These are phyloP conservation scores for Cichorium intybus DNA, from an alignment of 140 eudicot genomes.

Conservation along the genomic window DNA sequence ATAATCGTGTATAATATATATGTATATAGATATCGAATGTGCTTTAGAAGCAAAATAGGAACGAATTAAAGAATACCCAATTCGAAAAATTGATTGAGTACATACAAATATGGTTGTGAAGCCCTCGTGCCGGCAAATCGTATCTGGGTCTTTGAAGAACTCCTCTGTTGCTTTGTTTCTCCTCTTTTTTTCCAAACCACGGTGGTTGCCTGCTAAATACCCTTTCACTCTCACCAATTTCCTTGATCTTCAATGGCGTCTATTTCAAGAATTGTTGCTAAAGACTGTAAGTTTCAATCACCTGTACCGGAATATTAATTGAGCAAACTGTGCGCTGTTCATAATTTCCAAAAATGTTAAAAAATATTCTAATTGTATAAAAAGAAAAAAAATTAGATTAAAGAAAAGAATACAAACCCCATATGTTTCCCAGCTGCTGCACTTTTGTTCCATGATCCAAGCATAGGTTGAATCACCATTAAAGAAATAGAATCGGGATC, in stretches of 20 bases:
- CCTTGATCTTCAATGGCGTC: no score
- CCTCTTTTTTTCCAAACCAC: no score
- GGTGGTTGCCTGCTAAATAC: no score
- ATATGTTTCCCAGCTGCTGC: conserved; percentile 83
- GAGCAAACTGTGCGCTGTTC: conserved; percentile 80
- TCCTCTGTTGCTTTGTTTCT: no score
- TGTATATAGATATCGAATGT: background rate
- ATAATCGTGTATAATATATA: background rate
- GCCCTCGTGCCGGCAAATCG: conserved; percentile 27
- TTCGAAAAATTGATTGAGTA: background rate
- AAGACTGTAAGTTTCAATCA: conserved; percentile 47
- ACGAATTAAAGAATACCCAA: conserved; percentile 13
- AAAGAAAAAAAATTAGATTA: background rate
- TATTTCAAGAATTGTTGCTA: no score
- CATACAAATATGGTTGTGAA: conserved; percentile 51
- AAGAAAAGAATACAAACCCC: conserved; percentile 52
- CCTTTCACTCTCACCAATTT: no score
- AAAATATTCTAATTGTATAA: background rate
- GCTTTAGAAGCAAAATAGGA: conserved; percentile 1
- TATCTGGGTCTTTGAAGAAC: conserved; percentile 40
- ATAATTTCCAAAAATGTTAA: conserved; percentile 13
- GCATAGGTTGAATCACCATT: conserved; percentile 86
- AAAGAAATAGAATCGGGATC: conserved; percentile 93
- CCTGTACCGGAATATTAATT: no score
- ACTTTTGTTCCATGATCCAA: conserved; percentile 85